Conservation (phyloP, 768 basidiomycete species). For the Kwoniella dejecticola region DNA sequence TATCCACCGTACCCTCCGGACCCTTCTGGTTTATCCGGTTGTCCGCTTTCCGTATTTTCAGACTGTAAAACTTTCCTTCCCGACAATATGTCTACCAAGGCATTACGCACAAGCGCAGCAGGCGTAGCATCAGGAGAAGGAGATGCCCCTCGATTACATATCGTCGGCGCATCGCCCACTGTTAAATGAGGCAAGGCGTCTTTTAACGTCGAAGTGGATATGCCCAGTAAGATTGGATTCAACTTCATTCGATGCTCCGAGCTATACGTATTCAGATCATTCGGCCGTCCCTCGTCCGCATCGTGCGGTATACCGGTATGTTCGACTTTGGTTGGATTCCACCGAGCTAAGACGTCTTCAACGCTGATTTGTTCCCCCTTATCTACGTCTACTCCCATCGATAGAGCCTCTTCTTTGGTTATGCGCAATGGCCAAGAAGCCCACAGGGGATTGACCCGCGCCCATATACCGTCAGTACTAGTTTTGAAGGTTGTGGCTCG, state of each 20-base stretch:
- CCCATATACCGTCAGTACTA: constrained; percentile 46
- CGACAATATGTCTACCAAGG: constrained; percentile 77
- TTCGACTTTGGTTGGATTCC: constrained; percentile 60
- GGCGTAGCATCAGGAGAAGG: constrained; percentile 49
- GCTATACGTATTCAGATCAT: constrained; percentile 28
- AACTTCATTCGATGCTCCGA: constrained; percentile 35
- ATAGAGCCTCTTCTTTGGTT: constrained; percentile 60
- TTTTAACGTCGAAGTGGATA: constrained; percentile 68
- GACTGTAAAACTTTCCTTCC: constrained; percentile 71
- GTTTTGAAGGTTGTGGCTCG: constrained; percentile 47
- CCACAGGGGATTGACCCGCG: constrained; percentile 72
- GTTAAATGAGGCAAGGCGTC: constrained; percentile 84
- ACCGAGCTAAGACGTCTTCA: constrained; percentile 72
- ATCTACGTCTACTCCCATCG: constrained; percentile 61
- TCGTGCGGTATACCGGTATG: constrained; percentile 19
- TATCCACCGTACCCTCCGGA: too few species aligned
- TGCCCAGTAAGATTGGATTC: constrained; percentile 63
- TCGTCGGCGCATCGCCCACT: constrained; percentile 75
- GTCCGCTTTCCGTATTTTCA: constrained; percentile 33
- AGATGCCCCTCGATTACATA: constrained; percentile 61
- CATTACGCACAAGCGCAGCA: constrained; percentile 60
- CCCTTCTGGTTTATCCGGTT: not conserved
- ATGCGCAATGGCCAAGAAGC: constrained; percentile 80
- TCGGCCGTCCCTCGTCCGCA: constrained; percentile 61
- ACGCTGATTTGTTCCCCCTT: constrained; percentile 65